Evolutionary conservation across 371 early-diverging fungal species (phyloP).

Genomic region (Neoconidiobolus thromboides): DNA sequence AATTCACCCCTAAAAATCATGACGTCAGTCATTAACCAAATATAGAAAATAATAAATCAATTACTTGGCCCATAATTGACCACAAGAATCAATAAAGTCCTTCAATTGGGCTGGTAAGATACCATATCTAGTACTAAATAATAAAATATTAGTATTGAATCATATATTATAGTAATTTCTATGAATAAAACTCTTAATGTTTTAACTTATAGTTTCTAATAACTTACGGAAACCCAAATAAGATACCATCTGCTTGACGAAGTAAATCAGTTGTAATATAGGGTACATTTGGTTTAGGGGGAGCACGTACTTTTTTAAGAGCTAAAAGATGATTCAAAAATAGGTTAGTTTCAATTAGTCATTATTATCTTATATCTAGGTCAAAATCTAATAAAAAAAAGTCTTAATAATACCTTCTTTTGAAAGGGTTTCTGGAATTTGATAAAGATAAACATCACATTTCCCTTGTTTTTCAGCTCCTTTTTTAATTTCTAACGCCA

Average conservation of each 20-base stretch:
- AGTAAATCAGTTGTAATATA: conserved; percentile 30
- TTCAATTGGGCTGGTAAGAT: conserved; percentile 56
- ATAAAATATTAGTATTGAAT: background rate
- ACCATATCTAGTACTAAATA: conserved; percentile 36
- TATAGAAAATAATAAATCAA: background rate
- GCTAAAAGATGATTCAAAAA: conserved; percentile 9
- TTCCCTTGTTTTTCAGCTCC: conserved; percentile 27
- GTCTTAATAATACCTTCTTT: conserved; percentile 13
- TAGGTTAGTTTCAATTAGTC: background rate
- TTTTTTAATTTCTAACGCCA: conserved; percentile 42
- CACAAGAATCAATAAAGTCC: conserved; percentile 45
- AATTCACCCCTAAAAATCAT: conserved; percentile 20
- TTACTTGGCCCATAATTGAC: conserved; percentile 12
- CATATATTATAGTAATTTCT: background rate
- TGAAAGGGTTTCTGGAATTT: conserved; percentile 43
- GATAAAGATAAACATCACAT: conserved; percentile 39
- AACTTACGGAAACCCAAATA: conserved; percentile 48
- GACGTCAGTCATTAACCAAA: background rate
- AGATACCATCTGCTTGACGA: conserved; percentile 45
- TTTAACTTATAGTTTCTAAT: too few species aligned
- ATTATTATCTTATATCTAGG: background rate
- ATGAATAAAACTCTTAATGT: background rate
- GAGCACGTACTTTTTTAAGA: conserved; percentile 48
- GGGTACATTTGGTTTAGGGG: conserved; percentile 34
- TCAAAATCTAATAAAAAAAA: background rate